Evolutionary conservation across 2,329 filamentous ascomycete species (phyloP).

Genomic region (Phyllosticta ampelicida): DNA sequence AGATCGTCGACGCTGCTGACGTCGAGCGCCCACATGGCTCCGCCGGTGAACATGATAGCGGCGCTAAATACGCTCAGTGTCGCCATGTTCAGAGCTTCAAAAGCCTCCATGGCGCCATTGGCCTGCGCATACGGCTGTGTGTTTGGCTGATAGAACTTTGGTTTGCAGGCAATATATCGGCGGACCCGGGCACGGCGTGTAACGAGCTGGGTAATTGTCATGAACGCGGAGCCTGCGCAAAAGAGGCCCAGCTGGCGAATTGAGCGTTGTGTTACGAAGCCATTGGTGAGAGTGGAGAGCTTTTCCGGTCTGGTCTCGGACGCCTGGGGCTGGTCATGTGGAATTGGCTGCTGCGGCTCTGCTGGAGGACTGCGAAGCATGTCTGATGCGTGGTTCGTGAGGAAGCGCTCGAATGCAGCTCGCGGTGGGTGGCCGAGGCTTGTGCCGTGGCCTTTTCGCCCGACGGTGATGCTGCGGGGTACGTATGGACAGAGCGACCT

Average conservation of each 20-base stretch:
- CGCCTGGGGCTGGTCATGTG: slow-evolving; percentile 9
- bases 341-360: slow-evolving; percentile 5
- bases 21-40: slow-evolving; percentile 65
- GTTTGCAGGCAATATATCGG: slow-evolving; percentile 50
- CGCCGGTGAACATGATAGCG: slow-evolving; percentile 63
- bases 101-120: slow-evolving; percentile 60
- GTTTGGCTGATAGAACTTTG: slow-evolving; percentile 61
- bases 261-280: slow-evolving; percentile 38
- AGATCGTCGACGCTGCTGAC: slow-evolving; percentile 46
- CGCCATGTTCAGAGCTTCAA: slow-evolving; percentile 74
- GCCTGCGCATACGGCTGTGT: slow-evolving; percentile 36
- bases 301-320: slow-evolving; percentile 11
- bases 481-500: not conserved
- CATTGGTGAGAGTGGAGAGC: slow-evolving; percentile 11
- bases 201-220: slow-evolving; percentile 59
- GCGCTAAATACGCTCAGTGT: slow-evolving; percentile 76
- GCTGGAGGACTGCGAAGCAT: not conserved
- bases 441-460: not conserved
- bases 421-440: not conserved
- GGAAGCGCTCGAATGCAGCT: not conserved
- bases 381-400: not conserved
- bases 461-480: not conserved
- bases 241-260: slow-evolving; percentile 58
- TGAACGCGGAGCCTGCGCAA: slow-evolving; percentile 63
- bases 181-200: slow-evolving; percentile 52